A percentile compares a stretch with the other conserved stretches of the same genome.
These are phyloP conservation scores for Trametes gibbosa DNA, from an alignment of 768 basidiomycete species.

Conservation along the genomic window DNA sequence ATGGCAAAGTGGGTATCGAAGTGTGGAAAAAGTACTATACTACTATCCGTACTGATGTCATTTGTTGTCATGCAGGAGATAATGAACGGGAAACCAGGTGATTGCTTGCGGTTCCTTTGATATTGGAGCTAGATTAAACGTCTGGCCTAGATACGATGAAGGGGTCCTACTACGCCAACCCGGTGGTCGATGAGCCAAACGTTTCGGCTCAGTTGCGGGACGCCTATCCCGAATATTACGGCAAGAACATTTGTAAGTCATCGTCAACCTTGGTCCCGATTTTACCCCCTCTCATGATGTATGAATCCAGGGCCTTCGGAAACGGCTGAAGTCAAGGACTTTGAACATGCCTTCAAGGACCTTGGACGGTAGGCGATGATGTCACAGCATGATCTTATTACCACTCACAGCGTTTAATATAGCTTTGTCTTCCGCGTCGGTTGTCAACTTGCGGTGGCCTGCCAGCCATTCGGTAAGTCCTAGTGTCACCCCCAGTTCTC, in stretches of 20 bases:
- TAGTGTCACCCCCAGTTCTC: not conserved
- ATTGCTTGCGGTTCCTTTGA: slow-evolving; percentile 1
- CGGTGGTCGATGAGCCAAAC: slow-evolving; percentile 62
- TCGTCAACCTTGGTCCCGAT: not conserved
- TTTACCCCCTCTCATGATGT: not conserved
- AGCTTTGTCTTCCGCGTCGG: slow-evolving; percentile 86
- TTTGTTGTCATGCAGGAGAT: slow-evolving; percentile 60
- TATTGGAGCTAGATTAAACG: too few relatives aligned
- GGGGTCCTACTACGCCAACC: slow-evolving; percentile 93
- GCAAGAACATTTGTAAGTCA: slow-evolving; percentile 76
- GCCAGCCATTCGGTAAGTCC: slow-evolving; percentile 79
- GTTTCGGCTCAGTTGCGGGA: slow-evolving; percentile 53
- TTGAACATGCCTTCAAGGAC: slow-evolving; percentile 86
- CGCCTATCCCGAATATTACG: slow-evolving; percentile 81
- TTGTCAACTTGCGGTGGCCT: slow-evolving; percentile 76
- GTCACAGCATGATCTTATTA: not conserved
- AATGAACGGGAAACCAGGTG: slow-evolving; percentile 91
- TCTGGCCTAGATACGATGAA: slow-evolving; percentile 71
- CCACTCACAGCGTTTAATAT: not conserved
- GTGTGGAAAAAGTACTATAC: too few relatives aligned
- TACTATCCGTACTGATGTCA: too few relatives aligned
- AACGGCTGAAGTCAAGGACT: slow-evolving; percentile 64
- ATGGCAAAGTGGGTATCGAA: slow-evolving; percentile 67
- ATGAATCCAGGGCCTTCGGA: slow-evolving; percentile 58
- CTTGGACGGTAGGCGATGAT: slow-evolving; percentile 56